A percentile compares a stretch with the other conserved stretches of the same genome.
Conservation (phyloP, 2,329 filamentous ascomycete genomes). For the Trichophyton simii region DNA sequence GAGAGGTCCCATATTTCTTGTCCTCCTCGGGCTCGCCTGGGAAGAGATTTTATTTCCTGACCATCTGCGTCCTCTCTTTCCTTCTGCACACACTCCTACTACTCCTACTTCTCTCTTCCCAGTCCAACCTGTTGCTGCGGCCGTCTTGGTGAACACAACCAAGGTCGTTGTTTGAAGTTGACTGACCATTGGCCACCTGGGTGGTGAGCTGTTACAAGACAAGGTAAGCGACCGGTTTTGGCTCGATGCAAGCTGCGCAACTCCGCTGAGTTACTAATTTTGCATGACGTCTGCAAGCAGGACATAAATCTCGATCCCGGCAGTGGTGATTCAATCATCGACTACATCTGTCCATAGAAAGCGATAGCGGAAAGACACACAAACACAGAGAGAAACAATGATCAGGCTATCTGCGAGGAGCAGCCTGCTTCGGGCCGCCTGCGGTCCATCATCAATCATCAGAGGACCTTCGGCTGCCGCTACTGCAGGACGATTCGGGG, state of each 20-base stretch:
- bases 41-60: not conserved
- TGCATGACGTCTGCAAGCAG: not conserved
- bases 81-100: not conserved
- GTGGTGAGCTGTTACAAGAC: not conserved
- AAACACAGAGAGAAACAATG: not conserved
- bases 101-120: not conserved
- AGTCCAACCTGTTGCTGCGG: not conserved
- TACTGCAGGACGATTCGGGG: not conserved
- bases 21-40: not conserved
- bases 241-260: not conserved
- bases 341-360: not conserved
- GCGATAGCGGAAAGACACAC: not conserved
- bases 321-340: not conserved
- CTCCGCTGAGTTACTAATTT: slow-evolving; percentile 2
- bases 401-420: not conserved
- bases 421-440: not conserved
- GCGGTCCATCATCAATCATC: not conserved
- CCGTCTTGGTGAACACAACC: not conserved
- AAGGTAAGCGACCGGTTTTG: not conserved
- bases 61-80: not conserved
- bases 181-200: not conserved
- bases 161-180: not conserved
- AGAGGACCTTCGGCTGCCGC: not conserved
- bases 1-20: slow-evolving; percentile 2
- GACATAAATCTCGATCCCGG: not conserved